phyloP scores from a whole-genome alignment of 2,329 filamentous ascomycete species.

The Cercospora zeae-maydis region DNA sequence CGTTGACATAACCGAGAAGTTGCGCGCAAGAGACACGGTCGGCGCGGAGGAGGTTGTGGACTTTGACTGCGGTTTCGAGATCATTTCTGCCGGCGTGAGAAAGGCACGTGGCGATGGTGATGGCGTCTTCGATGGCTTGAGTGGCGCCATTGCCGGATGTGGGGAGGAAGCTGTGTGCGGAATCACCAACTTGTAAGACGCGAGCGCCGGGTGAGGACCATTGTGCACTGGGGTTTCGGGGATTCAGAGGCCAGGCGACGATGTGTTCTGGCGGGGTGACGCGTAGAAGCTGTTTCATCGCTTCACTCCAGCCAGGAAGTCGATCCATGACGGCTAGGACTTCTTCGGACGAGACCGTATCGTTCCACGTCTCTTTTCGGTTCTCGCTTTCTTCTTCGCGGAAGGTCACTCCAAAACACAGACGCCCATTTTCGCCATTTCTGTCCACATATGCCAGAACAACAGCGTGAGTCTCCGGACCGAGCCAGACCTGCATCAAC shows the following conservation, averaged over 20 bases:
- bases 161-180: slow-evolving; percentile 53
- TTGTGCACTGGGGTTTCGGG: slow-evolving; percentile 51
- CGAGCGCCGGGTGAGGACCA: slow-evolving; percentile 50
- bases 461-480: slow-evolving; percentile 24
- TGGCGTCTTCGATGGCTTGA: slow-evolving; percentile 53
- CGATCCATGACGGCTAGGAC: slow-evolving; percentile 24
- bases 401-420: slow-evolving; percentile 54
- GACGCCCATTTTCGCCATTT: slow-evolving; percentile 38
- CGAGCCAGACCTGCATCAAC: slow-evolving; percentile 24
- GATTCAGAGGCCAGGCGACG: slow-evolving; percentile 56
- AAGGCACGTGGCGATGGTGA: slow-evolving; percentile 47
- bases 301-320: slow-evolving; percentile 40
- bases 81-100: slow-evolving; percentile 43
- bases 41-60: slow-evolving; percentile 35
- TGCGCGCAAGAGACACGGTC: slow-evolving; percentile 26
- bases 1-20: slow-evolving; percentile 27
- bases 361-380: slow-evolving; percentile 46
- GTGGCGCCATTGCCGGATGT: slow-evolving; percentile 54
- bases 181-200: slow-evolving; percentile 53
- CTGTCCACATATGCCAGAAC: slow-evolving; percentile 48
- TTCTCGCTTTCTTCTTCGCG: slow-evolving; percentile 35
- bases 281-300: slow-evolving; percentile 46
- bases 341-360: slow-evolving; percentile 39
- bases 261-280: slow-evolving; percentile 35
- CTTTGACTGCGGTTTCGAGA: slow-evolving; percentile 32